Base-by-base conservation (phyloP, 2,329 filamentous ascomycete genomes). In the Zasmidium cellare region DNA sequence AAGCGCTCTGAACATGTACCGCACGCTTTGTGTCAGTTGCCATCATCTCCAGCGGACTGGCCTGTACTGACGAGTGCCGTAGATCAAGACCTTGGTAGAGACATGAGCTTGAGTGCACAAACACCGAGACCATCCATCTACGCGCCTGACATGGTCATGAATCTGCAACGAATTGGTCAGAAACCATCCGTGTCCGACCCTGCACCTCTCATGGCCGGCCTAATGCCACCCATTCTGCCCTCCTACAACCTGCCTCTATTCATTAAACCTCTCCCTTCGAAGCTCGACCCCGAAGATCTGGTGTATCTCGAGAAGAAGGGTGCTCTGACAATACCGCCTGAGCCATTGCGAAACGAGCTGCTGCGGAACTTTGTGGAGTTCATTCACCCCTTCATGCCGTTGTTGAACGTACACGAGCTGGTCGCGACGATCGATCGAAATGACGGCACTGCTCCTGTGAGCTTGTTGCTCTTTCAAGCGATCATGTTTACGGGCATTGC, bases 401-500 rank as follows among this genome's bases (percentile, higher is more conserved):
- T 96, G 28, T 77, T 97, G 62, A 91, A 87, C 59, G 67, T 87
- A 49, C 80, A 85, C 61, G 84, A 87, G 28, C 84, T 87, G 57
- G 69, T 87, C 9, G 73, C 77, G 51, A 80, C 83, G 46, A 81
- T 92, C 63, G 84, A 87, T 67, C 79, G 81, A 57, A 80, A 82
- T 11, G 88, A 94, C 71, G 90, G 89, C 14, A 80, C 83, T 48
- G 81, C 84, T 65, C 87, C 88, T 9, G 82, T 92, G 68, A 96
- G 92, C 76, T 78, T 97, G 67, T 84, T 97, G 58, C 79, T 97
- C 1, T 97, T 96, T 74, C 93, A 97, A 71, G 90, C 92, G 11
- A 88, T 96, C 69, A 96, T 97, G 91, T 97, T 97, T 72, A 88
- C 91, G 1, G 92, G 90, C 1, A 90, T 90, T 1, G 91, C 92